Evolutionary conservation across 768 basidiomycete species (phyloP).

Genomic region (Lactarius trivialis): DNA sequence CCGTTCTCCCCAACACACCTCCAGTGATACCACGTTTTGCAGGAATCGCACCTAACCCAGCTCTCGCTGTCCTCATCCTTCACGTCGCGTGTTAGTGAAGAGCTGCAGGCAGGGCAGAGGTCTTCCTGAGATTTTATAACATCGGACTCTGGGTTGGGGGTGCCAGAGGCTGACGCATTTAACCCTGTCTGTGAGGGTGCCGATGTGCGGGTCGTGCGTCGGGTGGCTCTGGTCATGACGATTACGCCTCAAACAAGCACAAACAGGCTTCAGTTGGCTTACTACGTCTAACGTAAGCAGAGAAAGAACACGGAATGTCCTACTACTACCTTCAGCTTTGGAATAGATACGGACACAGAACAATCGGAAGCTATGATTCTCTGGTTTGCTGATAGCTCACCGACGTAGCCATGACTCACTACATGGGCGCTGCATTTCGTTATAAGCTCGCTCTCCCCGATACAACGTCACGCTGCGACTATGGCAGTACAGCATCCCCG

Average conservation of each 20-base stretch:
- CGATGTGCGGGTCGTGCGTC: slow-evolving; percentile 13
- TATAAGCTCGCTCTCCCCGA: too few species aligned
- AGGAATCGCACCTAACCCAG: slow-evolving; percentile 80
- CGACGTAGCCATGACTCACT: neutral
- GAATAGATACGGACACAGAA: too few species aligned
- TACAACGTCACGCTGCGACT: too few species aligned
- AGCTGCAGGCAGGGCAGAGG: slow-evolving; percentile 16
- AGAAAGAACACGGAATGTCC: too few species aligned
- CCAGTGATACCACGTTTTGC: slow-evolving; percentile 84
- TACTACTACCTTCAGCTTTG: too few species aligned
- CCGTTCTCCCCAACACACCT: slow-evolving; percentile 62
- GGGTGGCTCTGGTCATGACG: slow-evolving; percentile 13
- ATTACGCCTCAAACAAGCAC: neutral
- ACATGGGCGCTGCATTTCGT: neutral
- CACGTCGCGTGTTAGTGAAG: slow-evolving; percentile 25
- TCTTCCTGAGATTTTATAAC: slow-evolving; percentile 9
- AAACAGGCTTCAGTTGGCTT: neutral
- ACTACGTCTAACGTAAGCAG: too few species aligned
- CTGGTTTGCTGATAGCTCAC: neutral
- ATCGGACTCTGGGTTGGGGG: neutral
- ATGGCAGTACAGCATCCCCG: too few species aligned
- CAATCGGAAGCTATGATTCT: neutral
- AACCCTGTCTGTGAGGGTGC: neutral
- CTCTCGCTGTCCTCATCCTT: slow-evolving; percentile 50
- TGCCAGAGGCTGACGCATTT: neutral